A percentile compares a stretch with the other conserved stretches of the same genome.
Evolutionary conservation across 305 asterid genomes (phyloP).

Genomic region (Withania somnifera): DNA sequence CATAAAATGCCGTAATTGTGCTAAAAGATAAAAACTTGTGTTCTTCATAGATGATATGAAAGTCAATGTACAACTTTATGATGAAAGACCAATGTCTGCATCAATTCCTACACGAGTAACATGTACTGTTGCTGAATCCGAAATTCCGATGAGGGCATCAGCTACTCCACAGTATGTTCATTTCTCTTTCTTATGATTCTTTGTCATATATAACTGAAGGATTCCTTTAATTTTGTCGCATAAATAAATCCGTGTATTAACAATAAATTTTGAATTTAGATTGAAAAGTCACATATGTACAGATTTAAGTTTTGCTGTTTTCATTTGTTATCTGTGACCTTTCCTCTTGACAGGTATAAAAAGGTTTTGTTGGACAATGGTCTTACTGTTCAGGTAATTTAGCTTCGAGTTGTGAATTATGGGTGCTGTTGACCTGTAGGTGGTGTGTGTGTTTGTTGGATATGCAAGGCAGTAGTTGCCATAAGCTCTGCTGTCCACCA

Average conservation of each 20-base stretch:
- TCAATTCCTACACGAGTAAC: slow-evolving; percentile 66
- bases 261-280: neutral
- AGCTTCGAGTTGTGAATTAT: neutral
- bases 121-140: slow-evolving; percentile 77
- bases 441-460: neutral
- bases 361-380: slow-evolving; percentile 88
- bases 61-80: slow-evolving; percentile 55
- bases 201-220: neutral
- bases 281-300: neutral
- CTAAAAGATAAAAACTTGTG: slow-evolving; percentile 3
- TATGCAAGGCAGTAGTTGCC: neutral
- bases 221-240: neutral
- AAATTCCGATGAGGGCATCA: slow-evolving; percentile 51
- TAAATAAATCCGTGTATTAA: neutral
- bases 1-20: neutral
- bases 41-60: slow-evolving; percentile 59
- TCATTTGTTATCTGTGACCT: neutral
- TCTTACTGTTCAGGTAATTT: slow-evolving; percentile 61
- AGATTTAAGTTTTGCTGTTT: neutral
- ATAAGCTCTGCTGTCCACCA: neutral
- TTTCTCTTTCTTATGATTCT: neutral
- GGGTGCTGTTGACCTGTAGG: neutral
- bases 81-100: slow-evolving; percentile 69
- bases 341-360: slow-evolving; percentile 50
- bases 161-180: slow-evolving; percentile 60